Conservation (phyloP, 495 filamentous ascomycete genomes). For the Bacidia rubella region DNA sequence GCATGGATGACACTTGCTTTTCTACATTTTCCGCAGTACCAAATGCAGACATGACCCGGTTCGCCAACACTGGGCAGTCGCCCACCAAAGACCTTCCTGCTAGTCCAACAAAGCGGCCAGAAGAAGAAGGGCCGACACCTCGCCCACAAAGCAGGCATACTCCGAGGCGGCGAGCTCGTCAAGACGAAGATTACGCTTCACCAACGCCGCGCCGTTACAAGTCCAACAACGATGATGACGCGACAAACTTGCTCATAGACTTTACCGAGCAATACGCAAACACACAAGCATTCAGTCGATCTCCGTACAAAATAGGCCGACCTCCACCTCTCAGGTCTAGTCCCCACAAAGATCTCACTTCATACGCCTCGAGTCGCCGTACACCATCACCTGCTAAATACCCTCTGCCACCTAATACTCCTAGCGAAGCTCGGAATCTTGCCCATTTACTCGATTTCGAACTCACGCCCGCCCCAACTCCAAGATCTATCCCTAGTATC, state of each 20-base stretch:
- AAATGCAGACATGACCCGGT: conserved; percentile 63
- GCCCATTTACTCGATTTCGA: conserved; percentile 81
- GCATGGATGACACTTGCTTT: conserved; percentile 67
- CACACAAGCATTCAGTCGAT: conserved; percentile 27
- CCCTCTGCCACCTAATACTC: conserved; percentile 28
- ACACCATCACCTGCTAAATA: conserved; percentile 30
- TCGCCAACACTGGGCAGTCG: conserved; percentile 53
- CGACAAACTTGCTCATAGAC: conserved; percentile 68
- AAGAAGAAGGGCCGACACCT: conserved; percentile 26
- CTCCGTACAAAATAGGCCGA: conserved; percentile 24
- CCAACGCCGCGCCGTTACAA: conserved; percentile 44
- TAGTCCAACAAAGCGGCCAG: conserved; percentile 23
- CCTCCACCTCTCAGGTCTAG: conserved; percentile 32
- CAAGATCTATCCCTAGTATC: conserved; percentile 77
- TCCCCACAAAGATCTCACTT: conserved; percentile 31
- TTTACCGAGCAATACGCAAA: conserved; percentile 68
- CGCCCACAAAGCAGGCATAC: conserved; percentile 21
- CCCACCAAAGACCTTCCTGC: conserved; percentile 33
- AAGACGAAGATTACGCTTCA: conserved; percentile 30
- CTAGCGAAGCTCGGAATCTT: conserved; percentile 31
- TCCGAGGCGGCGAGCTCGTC: conserved; percentile 3
- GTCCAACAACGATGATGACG: conserved; percentile 33
- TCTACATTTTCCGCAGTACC: conserved; percentile 79
- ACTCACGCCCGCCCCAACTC: conserved; percentile 76
- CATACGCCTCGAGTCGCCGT: conserved; percentile 30